Evolutionary conservation across 352 stramenopile species (phyloP).

Genomic region (Phytophthora litchii): DNA sequence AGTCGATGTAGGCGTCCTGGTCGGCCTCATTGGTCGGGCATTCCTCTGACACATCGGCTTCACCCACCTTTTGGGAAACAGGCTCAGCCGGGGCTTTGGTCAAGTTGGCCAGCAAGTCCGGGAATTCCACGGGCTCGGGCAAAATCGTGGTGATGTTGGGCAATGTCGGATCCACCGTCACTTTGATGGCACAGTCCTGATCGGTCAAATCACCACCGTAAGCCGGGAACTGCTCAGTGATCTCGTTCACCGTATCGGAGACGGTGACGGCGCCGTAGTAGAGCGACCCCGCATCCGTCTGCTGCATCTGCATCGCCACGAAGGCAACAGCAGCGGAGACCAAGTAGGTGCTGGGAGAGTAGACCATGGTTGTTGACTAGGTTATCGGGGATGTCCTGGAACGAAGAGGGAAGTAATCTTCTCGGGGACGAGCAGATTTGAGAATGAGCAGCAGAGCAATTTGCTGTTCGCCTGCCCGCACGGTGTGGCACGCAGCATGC

Average conservation of each 20-base stretch:
- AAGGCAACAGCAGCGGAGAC: conserved; percentile 20
- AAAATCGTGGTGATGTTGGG: conserved; percentile 30
- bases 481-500: conserved; percentile 2
- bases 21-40: conserved; percentile 9
- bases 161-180: conserved; percentile 29
- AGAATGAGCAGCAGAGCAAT: conserved; percentile 21
- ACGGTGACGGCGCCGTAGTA: conserved; percentile 23
- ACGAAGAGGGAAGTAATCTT: conserved; percentile 26
- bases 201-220: conserved; percentile 20
- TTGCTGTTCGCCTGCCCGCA: conserved; percentile 15
- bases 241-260: conserved; percentile 14
- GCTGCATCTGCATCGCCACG: conserved; percentile 24
- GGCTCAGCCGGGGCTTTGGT: conserved; percentile 16
- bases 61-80: conserved; percentile 22
- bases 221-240: conserved; percentile 23
- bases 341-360: conserved; percentile 27
- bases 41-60: conserved; percentile 14
- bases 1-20: conserved; percentile 17
- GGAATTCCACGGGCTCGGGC: conserved; percentile 19
- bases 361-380: conserved; percentile 27
- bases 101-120: conserved; percentile 31
- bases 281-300: conserved; percentile 19
- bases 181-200: conserved; percentile 20
- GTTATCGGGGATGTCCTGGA: conserved; percentile 9
- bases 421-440: conserved; percentile 31